Evolutionary conservation across 164 flowering plant species (phyloP), one percentile per base, ranked within the genome.

Genomic region (Umbellularia californica): DNA sequence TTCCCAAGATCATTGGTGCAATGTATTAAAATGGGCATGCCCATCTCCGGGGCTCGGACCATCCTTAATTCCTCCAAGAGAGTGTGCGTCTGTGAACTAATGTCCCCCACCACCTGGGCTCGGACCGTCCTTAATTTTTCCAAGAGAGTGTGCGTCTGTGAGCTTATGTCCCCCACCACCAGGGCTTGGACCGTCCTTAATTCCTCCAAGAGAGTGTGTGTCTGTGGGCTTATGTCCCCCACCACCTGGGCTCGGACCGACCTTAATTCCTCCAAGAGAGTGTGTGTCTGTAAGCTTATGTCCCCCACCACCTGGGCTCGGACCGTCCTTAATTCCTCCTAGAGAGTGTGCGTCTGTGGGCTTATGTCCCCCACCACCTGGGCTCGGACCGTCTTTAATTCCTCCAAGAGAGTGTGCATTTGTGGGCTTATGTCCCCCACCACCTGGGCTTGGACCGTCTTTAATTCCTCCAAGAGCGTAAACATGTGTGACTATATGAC

Each of bases 41-140:
- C 68, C 33, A 2, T 25, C 27, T 24, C 67, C 67, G 3, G 67
- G 67, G 67, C 67, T 64, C 25, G 67, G 67, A 24, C 67, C 67
- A 19, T 24, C 23, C 67, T 64, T 64, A 23, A 64, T 24, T 22
- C 33, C 27, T 63, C 66, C 66, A 3, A 63, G 25, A 63, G 66
- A n/a, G 13, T 63, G 22, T 12, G 14, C 66, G 3, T n/a, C n/a
- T n/a, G n/a, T n/a, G n/a, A n/a, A n/a, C n/a, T n/a, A n/a, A n/a
- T n/a, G n/a, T n/a, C n/a, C n/a, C n/a, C n/a, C n/a, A n/a, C n/a
- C n/a, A n/a, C n/a, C n/a, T n/a, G n/a, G n/a, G n/a, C n/a, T n/a
- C n/a, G n/a, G n/a, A n/a, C n/a, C n/a, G n/a, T n/a, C n/a, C n/a
- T n/a, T n/a, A n/a, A n/a, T n/a, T n/a, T n/a, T n/a, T n/a, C n/a